Evolutionary conservation across 257 asterid species (phyloP).

Genomic region (Fraxinus cuspidata): DNA sequence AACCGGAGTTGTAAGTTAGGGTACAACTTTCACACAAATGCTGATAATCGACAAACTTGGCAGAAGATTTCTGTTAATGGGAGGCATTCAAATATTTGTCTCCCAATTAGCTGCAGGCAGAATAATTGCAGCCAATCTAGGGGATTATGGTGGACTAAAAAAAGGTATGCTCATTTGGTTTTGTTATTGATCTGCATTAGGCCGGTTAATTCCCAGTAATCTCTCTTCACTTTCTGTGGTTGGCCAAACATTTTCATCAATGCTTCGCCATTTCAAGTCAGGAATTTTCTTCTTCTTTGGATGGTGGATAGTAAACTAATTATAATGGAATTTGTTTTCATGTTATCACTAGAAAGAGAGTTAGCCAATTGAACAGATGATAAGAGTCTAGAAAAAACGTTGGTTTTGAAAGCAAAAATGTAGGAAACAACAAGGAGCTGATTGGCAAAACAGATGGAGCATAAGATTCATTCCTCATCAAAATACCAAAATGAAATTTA

Average conservation of each 20-base stretch:
- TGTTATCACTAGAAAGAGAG: conserved; percentile 69
- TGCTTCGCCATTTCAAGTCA: conserved; percentile 67
- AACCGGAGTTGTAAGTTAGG: conserved; percentile 59
- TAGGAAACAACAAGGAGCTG: conserved; percentile 23
- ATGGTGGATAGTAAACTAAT: conserved; percentile 55
- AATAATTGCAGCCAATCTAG: too few relatives aligned
- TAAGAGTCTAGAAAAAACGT: conserved; percentile 47
- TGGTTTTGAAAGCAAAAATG: conserved; percentile 73
- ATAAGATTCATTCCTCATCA: not conserved
- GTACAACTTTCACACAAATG: conserved; percentile 48
- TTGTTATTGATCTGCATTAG: conserved; percentile 54
- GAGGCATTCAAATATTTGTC: conserved; percentile 56
- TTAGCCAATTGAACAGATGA: conserved; percentile 75
- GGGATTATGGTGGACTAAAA: conserved; percentile 19
- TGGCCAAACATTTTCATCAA: conserved; percentile 62
- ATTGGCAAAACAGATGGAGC: conserved; percentile 14
- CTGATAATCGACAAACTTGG: conserved; percentile 63
- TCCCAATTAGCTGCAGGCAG: conserved; percentile 53
- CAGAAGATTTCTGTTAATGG: conserved; percentile 47
- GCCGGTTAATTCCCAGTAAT: conserved; percentile 83
- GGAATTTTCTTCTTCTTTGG: conserved; percentile 79
- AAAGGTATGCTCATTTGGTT: conserved; percentile 48
- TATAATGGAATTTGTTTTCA: conserved; percentile 61
- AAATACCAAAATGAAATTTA: too few relatives aligned
- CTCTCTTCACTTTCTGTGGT: conserved; percentile 51